Conservation (phyloP, 805 yeast genomes). For the Kluyveromyces wickerhamii region DNA sequence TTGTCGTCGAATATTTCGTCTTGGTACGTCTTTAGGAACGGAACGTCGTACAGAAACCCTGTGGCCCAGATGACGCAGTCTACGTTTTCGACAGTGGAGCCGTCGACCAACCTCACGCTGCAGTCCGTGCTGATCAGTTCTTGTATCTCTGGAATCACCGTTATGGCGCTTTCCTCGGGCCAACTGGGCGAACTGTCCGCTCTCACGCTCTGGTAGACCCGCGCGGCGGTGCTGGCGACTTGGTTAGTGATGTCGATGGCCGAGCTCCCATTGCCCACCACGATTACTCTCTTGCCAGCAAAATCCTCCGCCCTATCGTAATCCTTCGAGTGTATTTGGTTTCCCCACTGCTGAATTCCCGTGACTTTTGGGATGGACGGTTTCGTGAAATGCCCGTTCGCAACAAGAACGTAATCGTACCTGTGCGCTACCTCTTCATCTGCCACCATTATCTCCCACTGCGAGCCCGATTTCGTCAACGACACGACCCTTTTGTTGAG, state of each 20-base stretch:
- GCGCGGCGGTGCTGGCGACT: slow-evolving; percentile 23
- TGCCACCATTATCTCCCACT: slow-evolving; percentile 11
- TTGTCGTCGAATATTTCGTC: slow-evolving; percentile 13
- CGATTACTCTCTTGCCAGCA: slow-evolving; percentile 28
- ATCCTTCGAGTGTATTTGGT: slow-evolving; percentile 33
- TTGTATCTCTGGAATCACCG: slow-evolving; percentile 25
- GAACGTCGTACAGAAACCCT: slow-evolving; percentile 42
- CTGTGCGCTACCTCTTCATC: slow-evolving; percentile 5
- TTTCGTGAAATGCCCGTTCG: slow-evolving; percentile 38
- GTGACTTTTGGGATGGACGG: slow-evolving; percentile 34
- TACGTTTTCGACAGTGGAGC: slow-evolving; percentile 20
- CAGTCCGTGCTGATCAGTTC: slow-evolving; percentile 20
- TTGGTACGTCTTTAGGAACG: slow-evolving; percentile 31
- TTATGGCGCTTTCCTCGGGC: slow-evolving; percentile 7
- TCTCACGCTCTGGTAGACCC: slow-evolving; percentile 46
- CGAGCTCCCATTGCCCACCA: slow-evolving; percentile 38
- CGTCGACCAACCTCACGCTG: slow-evolving; percentile 28
- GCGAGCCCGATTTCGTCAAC: slow-evolving; percentile 11
- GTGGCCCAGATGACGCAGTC: slow-evolving; percentile 43
- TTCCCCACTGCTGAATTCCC: slow-evolving; percentile 33
- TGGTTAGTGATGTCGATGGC: slow-evolving; percentile 41
- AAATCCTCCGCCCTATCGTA: slow-evolving; percentile 30
- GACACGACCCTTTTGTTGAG: slow-evolving; percentile 12
- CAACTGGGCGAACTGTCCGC: slow-evolving; percentile 36
- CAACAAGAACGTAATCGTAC: slow-evolving; percentile 35